Evolutionary conservation across 768 basidiomycete genomes (phyloP).

Genomic region (Neoboletus magnificus): DNA sequence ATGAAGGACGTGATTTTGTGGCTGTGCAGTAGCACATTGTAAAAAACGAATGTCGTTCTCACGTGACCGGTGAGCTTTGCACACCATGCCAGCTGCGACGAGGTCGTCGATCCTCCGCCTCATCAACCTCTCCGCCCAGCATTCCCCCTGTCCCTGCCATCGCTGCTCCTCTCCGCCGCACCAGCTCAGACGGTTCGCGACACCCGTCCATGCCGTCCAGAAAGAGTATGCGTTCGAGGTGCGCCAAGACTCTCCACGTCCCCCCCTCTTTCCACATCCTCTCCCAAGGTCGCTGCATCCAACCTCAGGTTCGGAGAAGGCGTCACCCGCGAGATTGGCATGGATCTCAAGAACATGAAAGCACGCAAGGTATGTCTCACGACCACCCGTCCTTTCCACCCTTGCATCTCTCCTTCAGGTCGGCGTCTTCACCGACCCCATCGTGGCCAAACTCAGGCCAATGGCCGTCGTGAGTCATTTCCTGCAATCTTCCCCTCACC

Average conservation of each 20-base stretch:
- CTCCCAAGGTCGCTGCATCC: slow-evolving; percentile 70
- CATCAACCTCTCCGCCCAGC: slow-evolving; percentile 65
- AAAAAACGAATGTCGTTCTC: background rate
- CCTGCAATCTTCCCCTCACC: background rate
- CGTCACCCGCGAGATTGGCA: slow-evolving; percentile 85
- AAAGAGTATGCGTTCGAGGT: slow-evolving; percentile 95
- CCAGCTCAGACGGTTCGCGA: slow-evolving; percentile 71
- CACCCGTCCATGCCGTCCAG: slow-evolving; percentile 65
- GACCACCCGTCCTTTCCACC: background rate
- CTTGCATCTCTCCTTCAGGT: slow-evolving; percentile 50
- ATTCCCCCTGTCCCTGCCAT: slow-evolving; percentile 78
- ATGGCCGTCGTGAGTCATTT: slow-evolving; percentile 68
- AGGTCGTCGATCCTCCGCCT: slow-evolving; percentile 67
- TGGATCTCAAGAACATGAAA: slow-evolving; percentile 93
- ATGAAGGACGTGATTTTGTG: background rate
- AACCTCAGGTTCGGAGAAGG: slow-evolving; percentile 89
- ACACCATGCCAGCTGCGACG: slow-evolving; percentile 43
- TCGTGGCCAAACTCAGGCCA: slow-evolving; percentile 74
- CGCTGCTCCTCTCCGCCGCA: slow-evolving; percentile 50
- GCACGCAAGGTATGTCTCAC: slow-evolving; percentile 62
- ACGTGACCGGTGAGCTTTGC: slow-evolving; percentile 3
- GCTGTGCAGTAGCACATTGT: slow-evolving; percentile 9
- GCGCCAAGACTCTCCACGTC: slow-evolving; percentile 7
- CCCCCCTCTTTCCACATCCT: background rate
- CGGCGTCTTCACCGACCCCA: slow-evolving; percentile 90